A percentile compares a stretch with the other conserved stretches of the same genome.
These are phyloP conservation scores for Sporobolomyces phaffii DNA, from an alignment of 768 basidiomycete genomes.

Conservation along the genomic window DNA sequence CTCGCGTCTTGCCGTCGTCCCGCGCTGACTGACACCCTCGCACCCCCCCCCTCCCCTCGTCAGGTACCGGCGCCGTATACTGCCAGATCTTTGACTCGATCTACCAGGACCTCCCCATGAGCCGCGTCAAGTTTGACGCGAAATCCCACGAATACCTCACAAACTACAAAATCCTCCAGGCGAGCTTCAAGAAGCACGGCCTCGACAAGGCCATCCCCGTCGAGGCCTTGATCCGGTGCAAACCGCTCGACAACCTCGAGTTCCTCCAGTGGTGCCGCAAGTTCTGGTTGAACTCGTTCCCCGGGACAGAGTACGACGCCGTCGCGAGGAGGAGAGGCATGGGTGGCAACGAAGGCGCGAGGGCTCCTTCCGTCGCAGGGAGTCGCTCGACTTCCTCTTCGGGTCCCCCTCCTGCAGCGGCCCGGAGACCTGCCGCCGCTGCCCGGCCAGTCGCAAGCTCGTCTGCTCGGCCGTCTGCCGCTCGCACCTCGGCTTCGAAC, in stretches of 20 bases:
- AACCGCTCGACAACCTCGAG: constrained; percentile 99
- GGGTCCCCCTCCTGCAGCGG: not conserved
- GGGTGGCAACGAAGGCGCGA: constrained; percentile 3
- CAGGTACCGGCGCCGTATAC: constrained; percentile 80
- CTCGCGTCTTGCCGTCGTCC: not conserved
- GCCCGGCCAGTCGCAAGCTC: not conserved
- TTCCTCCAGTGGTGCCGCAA: constrained; percentile 96
- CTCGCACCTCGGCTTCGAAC: not conserved
- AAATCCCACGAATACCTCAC: constrained; percentile 88
- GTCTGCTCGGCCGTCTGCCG: not conserved
- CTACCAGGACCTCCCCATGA: constrained; percentile 56
- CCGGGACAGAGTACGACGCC: constrained; percentile 80
- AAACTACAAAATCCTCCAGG: constrained; percentile 95
- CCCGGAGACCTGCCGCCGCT: constrained; percentile 7
- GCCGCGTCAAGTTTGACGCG: constrained; percentile 81
- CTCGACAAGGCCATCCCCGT: constrained; percentile 96
- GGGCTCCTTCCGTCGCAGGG: constrained; percentile 10
- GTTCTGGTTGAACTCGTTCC: constrained; percentile 89
- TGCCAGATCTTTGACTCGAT: constrained; percentile 93
- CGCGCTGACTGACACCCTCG: not conserved
- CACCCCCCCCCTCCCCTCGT: not conserved
- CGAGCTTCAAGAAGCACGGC: constrained; percentile 79
- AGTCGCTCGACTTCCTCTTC: constrained; percentile 1
- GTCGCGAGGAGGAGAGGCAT: constrained; percentile 45
- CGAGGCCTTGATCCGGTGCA: constrained; percentile 92